Base-by-base conservation (phyloP, 1,284 basidiomycete species). In the Trichosporon faecale region DNA sequence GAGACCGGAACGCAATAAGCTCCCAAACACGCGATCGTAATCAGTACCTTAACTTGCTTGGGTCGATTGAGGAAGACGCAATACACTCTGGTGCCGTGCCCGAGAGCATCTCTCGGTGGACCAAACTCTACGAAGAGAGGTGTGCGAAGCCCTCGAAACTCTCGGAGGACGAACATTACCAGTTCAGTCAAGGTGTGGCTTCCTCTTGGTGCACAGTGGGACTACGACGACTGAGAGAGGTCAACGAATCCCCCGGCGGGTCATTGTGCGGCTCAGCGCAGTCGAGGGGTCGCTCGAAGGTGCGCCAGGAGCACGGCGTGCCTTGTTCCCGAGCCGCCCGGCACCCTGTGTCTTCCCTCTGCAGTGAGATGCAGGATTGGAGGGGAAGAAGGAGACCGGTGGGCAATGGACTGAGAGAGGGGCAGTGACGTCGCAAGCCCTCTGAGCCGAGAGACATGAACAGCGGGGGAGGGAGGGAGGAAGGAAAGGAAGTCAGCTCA, bases 1-100 rank as follows among this genome's bases (percentile, higher is more conserved):
- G 49, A 23, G 21, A 18, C 9, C 18, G 49, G 9, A 14, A 14
- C 40, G 49, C 49, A 52, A 23, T 52, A 52, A 8, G 18, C 49
- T 52, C 49, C 49, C 21, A 52, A 52, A 52, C 49, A 52, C 23
- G 49, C 49, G 49, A 52, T 52, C 49, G 49, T 23, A 52, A 52
- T 52, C 49, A 52, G 49, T 52, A 52, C 49, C 49, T 52, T 21
- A 52, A 11, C 9, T 3, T n/a, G 3, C 49, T 12, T 21, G 49
- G n/a, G 49, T 23, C 49, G 49, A 52, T 52, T 52, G 49, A 52
- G 11, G 8, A 21, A n/a, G 14, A n/a, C 8, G 40, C 40, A 52
- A 52, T 37, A 37, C 35, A 9, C 49, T 52, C 49, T 52, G 49
- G 7, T 52, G 49, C 49, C 49, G 21, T 52, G 49, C 49, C 49